Evolutionary conservation across 768 basidiomycete genomes (phyloP).

Genomic region (Cyclocybe cylindracea): DNA sequence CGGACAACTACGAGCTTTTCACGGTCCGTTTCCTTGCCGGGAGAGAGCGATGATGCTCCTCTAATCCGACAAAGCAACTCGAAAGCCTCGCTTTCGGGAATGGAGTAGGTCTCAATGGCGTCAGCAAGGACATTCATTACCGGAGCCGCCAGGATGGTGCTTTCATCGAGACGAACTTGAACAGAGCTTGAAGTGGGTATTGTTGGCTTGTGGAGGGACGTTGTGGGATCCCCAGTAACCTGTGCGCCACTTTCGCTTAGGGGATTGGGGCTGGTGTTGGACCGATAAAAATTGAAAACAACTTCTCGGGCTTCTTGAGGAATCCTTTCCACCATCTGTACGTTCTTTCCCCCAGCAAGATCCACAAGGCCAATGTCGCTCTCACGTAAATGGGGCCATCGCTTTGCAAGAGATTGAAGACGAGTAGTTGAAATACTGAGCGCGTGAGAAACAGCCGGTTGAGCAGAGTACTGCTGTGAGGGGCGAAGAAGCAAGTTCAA

Average conservation of each 20-base stretch:
- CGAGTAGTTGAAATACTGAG: slow-evolving; percentile 82
- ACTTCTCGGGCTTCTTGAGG: slow-evolving; percentile 79
- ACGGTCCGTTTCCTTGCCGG: slow-evolving; percentile 59
- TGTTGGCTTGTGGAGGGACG: slow-evolving; percentile 46
- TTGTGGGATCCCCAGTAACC: slow-evolving; percentile 43
- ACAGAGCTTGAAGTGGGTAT: slow-evolving; percentile 50
- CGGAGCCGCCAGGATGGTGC: slow-evolving; percentile 57
- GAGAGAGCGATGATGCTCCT: slow-evolving; percentile 67
- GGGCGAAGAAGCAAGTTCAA: slow-evolving; percentile 89
- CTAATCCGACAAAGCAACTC: slow-evolving; percentile 88
- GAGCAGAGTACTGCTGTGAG: slow-evolving; percentile 91
- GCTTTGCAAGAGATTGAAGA: slow-evolving; percentile 79
- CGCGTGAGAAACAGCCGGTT: slow-evolving; percentile 80
- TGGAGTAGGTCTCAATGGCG: slow-evolving; percentile 59
- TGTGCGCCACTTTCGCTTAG: slow-evolving; percentile 52
- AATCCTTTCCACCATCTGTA: slow-evolving; percentile 56
- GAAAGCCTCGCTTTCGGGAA: slow-evolving; percentile 84
- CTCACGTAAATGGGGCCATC: slow-evolving; percentile 84
- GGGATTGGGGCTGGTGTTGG: slow-evolving; percentile 39
- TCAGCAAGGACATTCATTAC: slow-evolving; percentile 81
- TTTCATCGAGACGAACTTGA: slow-evolving; percentile 62
- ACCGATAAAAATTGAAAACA: slow-evolving; percentile 79
- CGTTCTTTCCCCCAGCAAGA: slow-evolving; percentile 59
- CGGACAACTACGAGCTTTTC: slow-evolving; percentile 81
- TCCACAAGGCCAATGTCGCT: slow-evolving; percentile 76